Conservation (phyloP, 495 filamentous ascomycete genomes). For the Viridothelium virens region DNA sequence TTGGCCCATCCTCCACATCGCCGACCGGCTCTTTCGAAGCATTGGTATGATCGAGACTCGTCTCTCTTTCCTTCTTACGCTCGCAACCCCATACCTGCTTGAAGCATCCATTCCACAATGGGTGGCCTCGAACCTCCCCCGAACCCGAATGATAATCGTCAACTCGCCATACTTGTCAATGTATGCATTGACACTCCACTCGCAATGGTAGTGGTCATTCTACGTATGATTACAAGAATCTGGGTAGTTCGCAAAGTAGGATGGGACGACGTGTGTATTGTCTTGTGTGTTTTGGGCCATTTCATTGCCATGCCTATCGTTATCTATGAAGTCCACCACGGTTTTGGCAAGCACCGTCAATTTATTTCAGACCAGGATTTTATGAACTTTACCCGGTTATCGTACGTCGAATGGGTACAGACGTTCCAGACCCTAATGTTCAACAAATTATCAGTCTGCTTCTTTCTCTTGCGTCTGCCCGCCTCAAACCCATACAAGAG, state of each 20-base stretch:
- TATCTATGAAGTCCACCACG: background rate
- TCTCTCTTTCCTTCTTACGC: no score
- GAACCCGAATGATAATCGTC: background rate
- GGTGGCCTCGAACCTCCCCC: background rate
- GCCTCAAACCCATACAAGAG: conserved; percentile 39
- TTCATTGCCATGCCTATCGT: background rate
- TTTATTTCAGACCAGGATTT: background rate
- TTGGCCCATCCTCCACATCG: no score
- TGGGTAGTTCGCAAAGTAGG: background rate
- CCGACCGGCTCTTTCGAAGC: no score
- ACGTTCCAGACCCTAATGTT: conserved; percentile 36
- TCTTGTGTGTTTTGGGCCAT: background rate
- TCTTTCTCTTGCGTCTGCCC: conserved; percentile 66
- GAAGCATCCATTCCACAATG: background rate
- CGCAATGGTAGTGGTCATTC: background rate
- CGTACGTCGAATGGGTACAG: background rate
- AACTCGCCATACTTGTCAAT: background rate
- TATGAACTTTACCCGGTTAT: background rate
- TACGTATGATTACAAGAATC: conserved; percentile 1
- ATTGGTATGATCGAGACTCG: no score
- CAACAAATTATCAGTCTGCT: conserved; percentile 63
- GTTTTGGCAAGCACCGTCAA: background rate
- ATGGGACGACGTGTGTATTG: background rate
- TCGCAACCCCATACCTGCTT: no score
- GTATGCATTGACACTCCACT: background rate